Evolutionary conservation across 2,329 filamentous ascomycete genomes (phyloP), one percentile per base, ranked within the genome.

Genomic region (Microdochium paspali): DNA sequence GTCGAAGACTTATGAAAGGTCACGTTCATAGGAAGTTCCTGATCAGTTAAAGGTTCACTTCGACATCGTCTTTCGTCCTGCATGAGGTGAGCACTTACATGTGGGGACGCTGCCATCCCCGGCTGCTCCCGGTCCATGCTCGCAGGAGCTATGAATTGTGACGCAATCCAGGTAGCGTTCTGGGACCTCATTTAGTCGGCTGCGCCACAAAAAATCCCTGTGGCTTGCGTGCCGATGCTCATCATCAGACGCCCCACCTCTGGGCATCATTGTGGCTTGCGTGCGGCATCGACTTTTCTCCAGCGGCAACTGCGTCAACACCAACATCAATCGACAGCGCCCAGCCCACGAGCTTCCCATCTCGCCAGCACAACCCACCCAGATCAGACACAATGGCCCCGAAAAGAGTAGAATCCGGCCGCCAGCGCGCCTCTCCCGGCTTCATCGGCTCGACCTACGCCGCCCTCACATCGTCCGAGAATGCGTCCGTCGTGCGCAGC

Each of bases 401-500:
- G 56, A 84, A 80, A 68, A 71, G 74, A 66, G 69, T 80, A 52
- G 35, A 40, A 40, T 62, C 70, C 50, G 70, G 66, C 40, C 65
- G 67, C 52, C 62, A 70, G 44, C 64, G 68, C 50, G 66, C 67
- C 52, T 61, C 68, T 47, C 74, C 71, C 57, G 76, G 82, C 53
- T 73, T 79, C 64, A 55, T 85, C 54, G 70, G 69, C 56, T 71
- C 71, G 49, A 72, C 77, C 54, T 86, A 85, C 65, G 72, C 76
- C 51, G 71, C 79, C 54, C 59, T 86, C 59, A 85, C 80, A 47
- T 76, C 77, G 24, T 66, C 82, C 28, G 84, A 87, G 61, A 87
- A 87, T 66, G 74, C 80, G 44, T 76, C 80, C 48, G 76, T 86
- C 48, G 82, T 87, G 50, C 76, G 79, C 57, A 85, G 82, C 61